A percentile compares a stretch with the other conserved stretches of the same genome.
These are phyloP conservation scores for Scutellaria barbata DNA, from an alignment of 257 asterid species.

Conservation along the genomic window DNA sequence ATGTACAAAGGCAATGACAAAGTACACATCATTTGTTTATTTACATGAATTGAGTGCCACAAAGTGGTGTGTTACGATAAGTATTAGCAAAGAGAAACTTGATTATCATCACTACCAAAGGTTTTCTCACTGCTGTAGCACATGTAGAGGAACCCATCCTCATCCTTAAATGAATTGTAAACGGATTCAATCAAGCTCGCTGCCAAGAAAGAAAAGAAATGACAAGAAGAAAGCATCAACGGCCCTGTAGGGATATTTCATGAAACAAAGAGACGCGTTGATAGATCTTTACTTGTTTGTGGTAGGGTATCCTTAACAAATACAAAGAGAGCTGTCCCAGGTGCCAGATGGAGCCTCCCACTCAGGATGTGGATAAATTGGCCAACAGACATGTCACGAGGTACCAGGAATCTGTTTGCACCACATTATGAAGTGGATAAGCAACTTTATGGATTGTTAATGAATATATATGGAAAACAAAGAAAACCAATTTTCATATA, in stretches of 20 bases:
- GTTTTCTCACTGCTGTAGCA: conserved; percentile 98
- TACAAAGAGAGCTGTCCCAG: conserved; percentile 92
- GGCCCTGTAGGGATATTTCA: neutral
- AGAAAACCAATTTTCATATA: neutral
- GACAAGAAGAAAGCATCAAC: neutral
- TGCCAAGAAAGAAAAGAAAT: conserved; percentile 36
- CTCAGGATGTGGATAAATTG: conserved; percentile 85
- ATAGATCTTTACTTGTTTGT: conserved; percentile 68
- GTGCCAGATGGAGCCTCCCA: conserved; percentile 82
- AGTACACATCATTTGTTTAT: conserved; percentile 11
- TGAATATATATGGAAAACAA: neutral
- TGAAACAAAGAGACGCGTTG: conserved; percentile 23
- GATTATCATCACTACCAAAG: conserved; percentile 49
- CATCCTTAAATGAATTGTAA: conserved; percentile 73
- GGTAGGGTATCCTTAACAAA: conserved; percentile 88
- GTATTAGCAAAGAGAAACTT: conserved; percentile 26
- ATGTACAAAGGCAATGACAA: conserved; percentile 25
- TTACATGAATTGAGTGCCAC: conserved; percentile 17
- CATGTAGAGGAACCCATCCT: conserved; percentile 93
- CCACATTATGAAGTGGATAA: neutral
- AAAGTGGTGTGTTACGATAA: neutral
- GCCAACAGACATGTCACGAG: conserved; percentile 95
- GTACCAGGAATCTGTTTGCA: conserved; percentile 78
- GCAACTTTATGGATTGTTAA: neutral
- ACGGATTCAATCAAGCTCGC: conserved; percentile 78